phyloP scores from a whole-genome alignment of 192 early-diverging fungal genomes.

The Coemansia nantahalensis region DNA sequence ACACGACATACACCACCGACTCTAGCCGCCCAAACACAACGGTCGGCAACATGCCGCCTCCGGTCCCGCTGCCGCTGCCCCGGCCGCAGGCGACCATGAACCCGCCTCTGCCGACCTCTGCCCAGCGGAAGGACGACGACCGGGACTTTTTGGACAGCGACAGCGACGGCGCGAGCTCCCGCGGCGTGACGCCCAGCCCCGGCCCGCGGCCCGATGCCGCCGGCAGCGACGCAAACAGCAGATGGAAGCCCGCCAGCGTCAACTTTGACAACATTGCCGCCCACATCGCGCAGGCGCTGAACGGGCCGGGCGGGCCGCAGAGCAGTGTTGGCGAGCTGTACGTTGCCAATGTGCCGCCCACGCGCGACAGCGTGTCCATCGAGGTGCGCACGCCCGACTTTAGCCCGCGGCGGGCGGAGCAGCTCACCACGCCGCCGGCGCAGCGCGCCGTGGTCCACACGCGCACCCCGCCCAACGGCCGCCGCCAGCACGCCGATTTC shows the following conservation, averaged over 20 bases:
- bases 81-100: not conserved
- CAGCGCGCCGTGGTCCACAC: slow-evolving; percentile 19
- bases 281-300: slow-evolving; percentile 32
- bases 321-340: slow-evolving; percentile 1
- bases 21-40: slow-evolving; percentile 1
- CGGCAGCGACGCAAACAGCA: not conserved
- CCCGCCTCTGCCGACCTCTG: not conserved
- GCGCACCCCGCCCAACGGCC: not conserved
- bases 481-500: not conserved
- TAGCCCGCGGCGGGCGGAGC: slow-evolving; percentile 22
- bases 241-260: slow-evolving; percentile 28
- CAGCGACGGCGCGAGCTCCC: slow-evolving; percentile 22
- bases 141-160: slow-evolving; percentile 40
- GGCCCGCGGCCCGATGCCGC: not conserved
- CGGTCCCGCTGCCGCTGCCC: slow-evolving; percentile 1
- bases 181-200: not conserved
- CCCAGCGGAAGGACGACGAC: slow-evolving; percentile 17
- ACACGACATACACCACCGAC: slow-evolving; percentile 7
- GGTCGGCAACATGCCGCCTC: not conserved
- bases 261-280: slow-evolving; percentile 38
- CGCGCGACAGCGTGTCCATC: slow-evolving; percentile 3
- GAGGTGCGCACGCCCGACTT: slow-evolving; percentile 11
- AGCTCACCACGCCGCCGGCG: slow-evolving; percentile 16
- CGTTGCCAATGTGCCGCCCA: not conserved
- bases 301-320: slow-evolving; percentile 11